Base-by-base conservation (phyloP, 768 basidiomycete species). In the Hypholoma sublateritium region DNA sequence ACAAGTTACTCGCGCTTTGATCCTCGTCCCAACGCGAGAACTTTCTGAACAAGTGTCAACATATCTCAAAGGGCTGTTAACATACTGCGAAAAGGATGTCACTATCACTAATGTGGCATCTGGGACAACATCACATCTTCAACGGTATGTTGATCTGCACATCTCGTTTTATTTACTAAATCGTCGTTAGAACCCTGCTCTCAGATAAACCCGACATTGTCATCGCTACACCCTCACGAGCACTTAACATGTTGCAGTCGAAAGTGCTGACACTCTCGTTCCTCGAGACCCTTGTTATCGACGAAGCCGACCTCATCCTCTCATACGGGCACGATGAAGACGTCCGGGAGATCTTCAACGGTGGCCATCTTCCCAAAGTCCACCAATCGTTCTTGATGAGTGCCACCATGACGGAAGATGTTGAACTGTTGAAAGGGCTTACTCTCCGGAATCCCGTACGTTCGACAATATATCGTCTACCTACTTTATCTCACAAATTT, bases 281-380 rank as follows among this genome's bases (percentile, higher is more conserved):
- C 0, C 74, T 98, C 28, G 90, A 93, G 45, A 89, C 91, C 4
- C 83, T 99, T 16, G 90, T 96, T 25, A 95, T 99, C 56, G 97
- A 99, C 69, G 97, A 99, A 73, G 97, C 97, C 21, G 97, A 98
- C 69, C 83, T 98, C 36, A 91, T 99, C 51, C 80, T 99, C 17
- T 98, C 95, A 0, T 99, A 98, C 68, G 97, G 97, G 2, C 93
- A 98, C 62, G 90, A 95, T 59, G 91, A 95, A 66, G 93, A 95
- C 58, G 83, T 95, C 44, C 83, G 86, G 24, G 83, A 87, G 57
- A 80, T 82, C 19, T 86, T 89, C 59, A 79, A 72, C 54, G 91
- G 84, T 46, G 82, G 79, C 42, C 88, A 82, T 70, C 81, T 90
- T 28, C 93, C 89, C 52, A 89, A 85, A 69, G 85, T 89, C 58